Base-by-base conservation (phyloP, 768 basidiomycete genomes). In the Lentinus brumalis region DNA sequence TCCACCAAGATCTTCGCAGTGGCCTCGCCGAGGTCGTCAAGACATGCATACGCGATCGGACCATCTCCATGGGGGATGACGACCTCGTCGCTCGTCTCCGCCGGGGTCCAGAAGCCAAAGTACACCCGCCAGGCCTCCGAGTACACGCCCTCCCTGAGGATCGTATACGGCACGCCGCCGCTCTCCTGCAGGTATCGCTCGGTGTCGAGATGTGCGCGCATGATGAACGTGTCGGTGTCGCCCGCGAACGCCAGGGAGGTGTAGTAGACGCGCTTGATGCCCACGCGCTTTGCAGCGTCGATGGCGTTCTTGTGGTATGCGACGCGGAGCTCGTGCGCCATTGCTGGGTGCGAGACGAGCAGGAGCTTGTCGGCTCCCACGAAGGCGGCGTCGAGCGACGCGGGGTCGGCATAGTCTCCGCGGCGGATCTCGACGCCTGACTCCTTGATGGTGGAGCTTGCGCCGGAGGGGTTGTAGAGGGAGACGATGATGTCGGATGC, bases 141-240 rank as follows among this genome's bases (percentile, higher is more conserved):
- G 63, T 76, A 75, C 40, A 76, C 73, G 5, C 75, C 76, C 61
- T 77, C 74, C 39, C 75, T 53, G 39, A 77, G 64, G 56, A 74
- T 71, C 32, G 74, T 73, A 51, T 72, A 76, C 58, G 68, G 66
- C 16, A 77, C 38, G 5, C 74, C 21, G 21, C 21, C 75, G 53
- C 71, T 73, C 57, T 65, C 35, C 60, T 69, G 68, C 0, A 77
- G 61, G 54, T 75, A 71, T 46, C 50, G 32, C 61, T 77, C 76
- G 29, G 75, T 76, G 47, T 68, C 69, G 44, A 69, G 44, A 62
- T 76, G 75, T 12, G 73, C 72, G 53, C 67, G 69, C 70, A 72
- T 73, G 31, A 75, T 71, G 18, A 57, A 69, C 11, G 74, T 70
- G 31, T 60, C 56, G 52, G 69, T 73, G 42, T 67, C 72, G 46